Evolutionary conservation across 805 yeast genomes (phyloP).

Genomic region (Kodamaea sagamina): DNA sequence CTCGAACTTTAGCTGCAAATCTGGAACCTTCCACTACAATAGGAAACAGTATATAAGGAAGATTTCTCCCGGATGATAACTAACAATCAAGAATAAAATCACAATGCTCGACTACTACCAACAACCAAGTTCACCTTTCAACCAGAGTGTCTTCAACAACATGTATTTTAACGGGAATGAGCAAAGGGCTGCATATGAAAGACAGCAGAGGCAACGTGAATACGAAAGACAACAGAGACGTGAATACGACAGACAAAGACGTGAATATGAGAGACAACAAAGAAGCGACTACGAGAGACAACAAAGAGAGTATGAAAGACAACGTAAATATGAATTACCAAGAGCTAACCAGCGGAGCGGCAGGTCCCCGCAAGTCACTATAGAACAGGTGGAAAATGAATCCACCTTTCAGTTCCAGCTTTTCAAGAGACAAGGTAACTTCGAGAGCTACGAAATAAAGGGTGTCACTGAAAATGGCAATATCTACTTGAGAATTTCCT

Average conservation of each 20-base stretch:
- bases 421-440: slow-evolving; percentile 21
- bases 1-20: slow-evolving; percentile 8
- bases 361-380: slow-evolving; percentile 4
- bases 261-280: too few species aligned
- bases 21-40: slow-evolving; percentile 2
- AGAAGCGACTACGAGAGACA: too few species aligned
- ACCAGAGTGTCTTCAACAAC: slow-evolving; percentile 5
- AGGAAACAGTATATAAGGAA: neutral
- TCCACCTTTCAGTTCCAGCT: slow-evolving; percentile 22
- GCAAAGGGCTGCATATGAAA: slow-evolving; percentile 5
- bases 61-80: neutral
- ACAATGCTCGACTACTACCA: slow-evolving; percentile 10
- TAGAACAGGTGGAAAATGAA: slow-evolving; percentile 21
- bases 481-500: slow-evolving; percentile 21
- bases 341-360: slow-evolving; percentile 4
- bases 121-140: slow-evolving; percentile 1
- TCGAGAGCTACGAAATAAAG: slow-evolving; percentile 22
- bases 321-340: neutral
- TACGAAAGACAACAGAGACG: too few species aligned
- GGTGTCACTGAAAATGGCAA: slow-evolving; percentile 18
- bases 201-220: slow-evolving; percentile 11
- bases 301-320: too few species aligned
- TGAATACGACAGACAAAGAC: too few species aligned
- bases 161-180: slow-evolving; percentile 1
- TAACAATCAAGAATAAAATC: neutral